phyloP scores from a whole-genome alignment of 306 rosid species.

The Cucumis sativus region DNA sequence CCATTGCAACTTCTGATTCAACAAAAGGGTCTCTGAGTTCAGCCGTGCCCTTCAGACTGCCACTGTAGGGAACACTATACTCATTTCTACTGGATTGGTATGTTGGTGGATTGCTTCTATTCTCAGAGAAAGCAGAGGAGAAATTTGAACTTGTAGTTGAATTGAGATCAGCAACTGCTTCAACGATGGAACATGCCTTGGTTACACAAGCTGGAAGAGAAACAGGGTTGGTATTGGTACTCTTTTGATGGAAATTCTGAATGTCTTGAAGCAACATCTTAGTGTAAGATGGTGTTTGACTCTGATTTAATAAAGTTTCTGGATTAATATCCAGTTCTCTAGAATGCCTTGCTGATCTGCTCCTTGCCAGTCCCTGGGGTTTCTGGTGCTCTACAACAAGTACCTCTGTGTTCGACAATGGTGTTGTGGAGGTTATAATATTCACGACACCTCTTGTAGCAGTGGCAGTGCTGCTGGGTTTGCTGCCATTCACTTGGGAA shows the following conservation, averaged over 20 bases:
- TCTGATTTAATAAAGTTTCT: constrained; percentile 26
- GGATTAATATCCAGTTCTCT: constrained; percentile 60
- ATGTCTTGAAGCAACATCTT: constrained; percentile 70
- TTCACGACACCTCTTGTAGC: constrained; percentile 22
- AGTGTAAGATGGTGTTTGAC: constrained; percentile 57
- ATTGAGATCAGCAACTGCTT: constrained; percentile 94
- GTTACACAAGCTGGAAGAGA: constrained; percentile 75
- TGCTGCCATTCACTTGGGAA: constrained; percentile 17
- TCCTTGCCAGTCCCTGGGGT: constrained; percentile 51
- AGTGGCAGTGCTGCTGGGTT: constrained; percentile 17
- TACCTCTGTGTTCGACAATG: constrained; percentile 21
- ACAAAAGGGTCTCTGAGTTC: constrained; percentile 46
- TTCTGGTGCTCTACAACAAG: constrained; percentile 21
- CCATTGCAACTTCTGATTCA: constrained; percentile 50
- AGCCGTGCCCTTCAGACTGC: constrained; percentile 16
- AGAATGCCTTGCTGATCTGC: constrained; percentile 64
- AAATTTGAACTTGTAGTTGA: constrained; percentile 36
- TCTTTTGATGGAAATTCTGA: constrained; percentile 86
- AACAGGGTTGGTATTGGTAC: constrained; percentile 20
- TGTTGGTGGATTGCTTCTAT: constrained; percentile 24
- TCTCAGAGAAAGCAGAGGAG: constrained; percentile 34
- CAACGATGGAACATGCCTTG: constrained; percentile 83
- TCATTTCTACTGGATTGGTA: constrained; percentile 30
- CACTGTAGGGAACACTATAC: constrained; percentile 12
- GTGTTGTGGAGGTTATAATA: constrained; percentile 18